Conservation (phyloP, 768 basidiomycete species). For the Boletus tomentosulus region DNA sequence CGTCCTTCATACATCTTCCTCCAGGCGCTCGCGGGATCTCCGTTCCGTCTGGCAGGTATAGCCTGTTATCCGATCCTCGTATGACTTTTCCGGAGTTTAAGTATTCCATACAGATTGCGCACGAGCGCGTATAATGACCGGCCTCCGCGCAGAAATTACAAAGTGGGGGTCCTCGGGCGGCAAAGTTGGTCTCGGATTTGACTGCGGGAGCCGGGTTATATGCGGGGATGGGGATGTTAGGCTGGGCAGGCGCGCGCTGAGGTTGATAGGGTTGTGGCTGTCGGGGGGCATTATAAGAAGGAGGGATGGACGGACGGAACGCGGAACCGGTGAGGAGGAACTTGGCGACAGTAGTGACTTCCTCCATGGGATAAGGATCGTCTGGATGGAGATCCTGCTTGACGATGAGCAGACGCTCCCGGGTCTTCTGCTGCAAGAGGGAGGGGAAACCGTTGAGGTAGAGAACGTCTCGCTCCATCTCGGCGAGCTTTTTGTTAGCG, state of each 20-base stretch:
- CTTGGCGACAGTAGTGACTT: background rate
- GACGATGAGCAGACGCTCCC: background rate
- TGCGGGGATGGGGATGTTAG: too few relatives aligned
- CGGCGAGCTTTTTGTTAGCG: background rate
- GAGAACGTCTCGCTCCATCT: background rate
- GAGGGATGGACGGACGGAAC: background rate
- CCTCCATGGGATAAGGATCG: background rate
- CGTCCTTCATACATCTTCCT: too few relatives aligned
- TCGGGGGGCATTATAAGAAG: background rate
- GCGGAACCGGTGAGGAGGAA: background rate
- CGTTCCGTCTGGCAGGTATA: too few relatives aligned
- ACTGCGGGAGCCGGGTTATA: too few relatives aligned
- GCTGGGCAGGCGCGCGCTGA: background rate
- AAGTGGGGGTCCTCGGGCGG: too few relatives aligned
- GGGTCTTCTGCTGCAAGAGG: background rate
- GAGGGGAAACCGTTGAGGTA: background rate
- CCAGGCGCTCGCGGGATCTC: too few relatives aligned
- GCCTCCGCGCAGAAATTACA: too few relatives aligned
- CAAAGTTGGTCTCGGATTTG: too few relatives aligned
- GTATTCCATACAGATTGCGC: too few relatives aligned
- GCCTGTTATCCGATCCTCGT: too few relatives aligned
- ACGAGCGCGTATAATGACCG: too few relatives aligned
- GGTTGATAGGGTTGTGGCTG: background rate
- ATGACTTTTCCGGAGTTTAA: too few relatives aligned
- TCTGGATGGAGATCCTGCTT: background rate